Percentiles rank a stretch among this genome's conserved stretches.
Conservation (phyloP, 495 filamentous ascomycete species). For the Astrocystis sublimbata region DNA sequence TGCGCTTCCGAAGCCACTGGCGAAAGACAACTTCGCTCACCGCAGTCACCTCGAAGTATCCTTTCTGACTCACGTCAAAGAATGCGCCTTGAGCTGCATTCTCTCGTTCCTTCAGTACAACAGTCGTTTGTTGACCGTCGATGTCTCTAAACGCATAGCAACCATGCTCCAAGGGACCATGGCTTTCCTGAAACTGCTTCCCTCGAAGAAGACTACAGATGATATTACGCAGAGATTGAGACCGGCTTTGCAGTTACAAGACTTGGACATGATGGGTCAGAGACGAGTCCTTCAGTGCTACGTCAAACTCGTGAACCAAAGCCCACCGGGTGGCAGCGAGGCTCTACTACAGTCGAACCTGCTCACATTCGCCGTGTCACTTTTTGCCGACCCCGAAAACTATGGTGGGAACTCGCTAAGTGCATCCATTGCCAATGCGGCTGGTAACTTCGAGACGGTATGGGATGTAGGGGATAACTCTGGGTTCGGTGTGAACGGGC, state of each 20-base stretch:
- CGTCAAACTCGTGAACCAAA: constrained; percentile 82
- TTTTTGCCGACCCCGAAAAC: constrained; percentile 91
- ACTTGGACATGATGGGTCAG: constrained; percentile 90
- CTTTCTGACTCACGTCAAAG: constrained; percentile 90
- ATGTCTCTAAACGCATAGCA: constrained; percentile 91
- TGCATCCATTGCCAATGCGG: constrained; percentile 88
- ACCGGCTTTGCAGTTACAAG: constrained; percentile 84
- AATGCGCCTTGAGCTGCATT: constrained; percentile 91
- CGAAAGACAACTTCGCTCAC: constrained; percentile 82
- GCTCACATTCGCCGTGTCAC: constrained; percentile 84
- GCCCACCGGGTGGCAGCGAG: constrained; percentile 77
- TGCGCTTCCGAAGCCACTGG: constrained; percentile 88
- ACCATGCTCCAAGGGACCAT: constrained; percentile 95
- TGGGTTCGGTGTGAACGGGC: constrained; percentile 87
- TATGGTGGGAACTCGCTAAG: constrained; percentile 82
- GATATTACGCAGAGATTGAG: constrained; percentile 83
- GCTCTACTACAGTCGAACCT: constrained; percentile 88
- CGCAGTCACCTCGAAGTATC: constrained; percentile 82
- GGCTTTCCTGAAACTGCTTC: constrained; percentile 79
- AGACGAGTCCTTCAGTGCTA: constrained; percentile 94
- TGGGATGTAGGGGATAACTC: constrained; percentile 96
- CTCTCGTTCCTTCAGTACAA: constrained; percentile 94
- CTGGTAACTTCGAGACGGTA: constrained; percentile 83
- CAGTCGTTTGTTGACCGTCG: constrained; percentile 83
- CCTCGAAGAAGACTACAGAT: constrained; percentile 81